Percentiles rank a stretch among this genome's conserved stretches.
These are phyloP conservation scores for Erodium trifolium DNA, from an alignment of 441 rosid genomes.

Conservation along the genomic window DNA sequence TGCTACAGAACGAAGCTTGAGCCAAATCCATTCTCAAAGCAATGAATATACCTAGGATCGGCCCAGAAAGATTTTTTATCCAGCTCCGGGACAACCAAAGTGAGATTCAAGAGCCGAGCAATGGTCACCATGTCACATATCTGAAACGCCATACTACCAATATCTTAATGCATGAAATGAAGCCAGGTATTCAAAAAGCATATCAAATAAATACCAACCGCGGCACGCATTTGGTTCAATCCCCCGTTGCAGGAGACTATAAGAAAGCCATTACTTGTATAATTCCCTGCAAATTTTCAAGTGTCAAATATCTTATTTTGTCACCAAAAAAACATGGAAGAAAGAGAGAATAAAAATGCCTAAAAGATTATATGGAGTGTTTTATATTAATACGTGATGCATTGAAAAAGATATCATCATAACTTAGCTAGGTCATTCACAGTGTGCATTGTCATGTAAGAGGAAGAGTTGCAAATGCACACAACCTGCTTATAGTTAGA, in stretches of 20 bases:
- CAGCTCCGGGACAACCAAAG: conserved; percentile 90
- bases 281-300: conserved; percentile 52
- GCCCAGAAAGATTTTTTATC: conserved; percentile 97
- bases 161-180: conserved; percentile 10
- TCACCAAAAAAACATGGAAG: neutral
- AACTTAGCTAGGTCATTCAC: neutral
- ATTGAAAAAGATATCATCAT: neutral
- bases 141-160: conserved; percentile 33
- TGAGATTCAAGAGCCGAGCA: conserved; percentile 85
- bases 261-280: conserved; percentile 75
- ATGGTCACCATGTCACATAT: conserved; percentile 95
- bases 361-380: neutral
- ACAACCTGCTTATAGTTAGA: neutral
- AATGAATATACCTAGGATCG: conserved; percentile 65
- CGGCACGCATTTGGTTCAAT: conserved; percentile 98
- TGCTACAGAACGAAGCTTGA: neutral
- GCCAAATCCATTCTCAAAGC: conserved; percentile 2
- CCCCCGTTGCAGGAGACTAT: conserved; percentile 95
- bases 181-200: conserved; percentile 10
- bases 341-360: neutral
- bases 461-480: neutral
- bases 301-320: conserved; percentile 13
- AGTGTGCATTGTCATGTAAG: neutral
- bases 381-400: neutral
- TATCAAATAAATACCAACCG: conserved; percentile 47